Conservation (phyloP, 192 early-diverging fungal genomes). For the Coemansia sp. region DNA sequence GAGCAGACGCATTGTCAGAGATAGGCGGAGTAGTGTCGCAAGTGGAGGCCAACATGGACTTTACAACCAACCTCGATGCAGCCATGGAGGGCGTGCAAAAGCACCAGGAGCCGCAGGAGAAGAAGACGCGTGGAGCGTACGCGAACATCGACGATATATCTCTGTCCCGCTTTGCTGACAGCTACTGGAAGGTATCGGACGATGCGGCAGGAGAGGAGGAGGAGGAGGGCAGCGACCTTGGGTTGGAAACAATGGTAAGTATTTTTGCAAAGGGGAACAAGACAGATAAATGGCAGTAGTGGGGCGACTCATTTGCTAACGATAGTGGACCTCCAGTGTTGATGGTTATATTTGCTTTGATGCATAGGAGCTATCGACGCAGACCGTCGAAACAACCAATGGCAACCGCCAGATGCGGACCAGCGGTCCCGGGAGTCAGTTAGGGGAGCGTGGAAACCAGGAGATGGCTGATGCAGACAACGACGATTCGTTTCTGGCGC, state of each 20-base stretch:
- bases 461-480: background rate
- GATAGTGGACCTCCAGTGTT: background rate
- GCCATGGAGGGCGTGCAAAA: slow-evolving; percentile 37
- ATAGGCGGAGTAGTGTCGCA: slow-evolving; percentile 43
- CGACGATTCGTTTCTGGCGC: slow-evolving; percentile 15
- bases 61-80: slow-evolving; percentile 29
- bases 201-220: background rate
- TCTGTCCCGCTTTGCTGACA: slow-evolving; percentile 29
- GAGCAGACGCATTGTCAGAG: slow-evolving; percentile 22
- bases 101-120: background rate
- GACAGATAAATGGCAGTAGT: too few species aligned
- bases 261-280: background rate
- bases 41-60: slow-evolving; percentile 37
- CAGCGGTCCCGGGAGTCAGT: background rate
- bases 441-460: background rate
- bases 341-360: slow-evolving; percentile 8
- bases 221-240: slow-evolving; percentile 9
- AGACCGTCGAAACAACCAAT: slow-evolving; percentile 13
- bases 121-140: background rate
- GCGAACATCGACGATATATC: slow-evolving; percentile 22
- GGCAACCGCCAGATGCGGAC: background rate
- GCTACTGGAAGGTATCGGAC: slow-evolving; percentile 28
- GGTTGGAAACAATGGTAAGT: slow-evolving; percentile 32
- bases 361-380: slow-evolving; percentile 38
- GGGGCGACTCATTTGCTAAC: too few species aligned